phyloP scores from a whole-genome alignment of 1,284 basidiomycete genomes.

The Leccinum griseonigrum region DNA sequence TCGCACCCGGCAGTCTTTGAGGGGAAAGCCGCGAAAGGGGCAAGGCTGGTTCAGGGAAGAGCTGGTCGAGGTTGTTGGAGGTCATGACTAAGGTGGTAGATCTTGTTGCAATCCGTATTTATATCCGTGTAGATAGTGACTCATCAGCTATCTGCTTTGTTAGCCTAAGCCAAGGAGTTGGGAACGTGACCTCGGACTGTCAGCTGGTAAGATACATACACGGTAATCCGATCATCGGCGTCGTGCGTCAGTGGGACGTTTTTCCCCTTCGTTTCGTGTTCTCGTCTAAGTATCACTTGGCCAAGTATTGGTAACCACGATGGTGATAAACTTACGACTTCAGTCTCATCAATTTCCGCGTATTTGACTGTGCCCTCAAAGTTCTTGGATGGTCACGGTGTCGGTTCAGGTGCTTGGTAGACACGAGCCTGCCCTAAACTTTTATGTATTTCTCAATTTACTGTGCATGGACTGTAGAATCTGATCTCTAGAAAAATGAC shows the following conservation, averaged over 20 bases:
- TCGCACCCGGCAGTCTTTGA: slow-evolving; percentile 27
- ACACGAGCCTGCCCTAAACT: neutral
- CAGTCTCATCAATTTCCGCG: too few relatives aligned
- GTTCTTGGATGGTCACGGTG: too few relatives aligned
- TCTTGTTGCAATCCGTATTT: too few relatives aligned
- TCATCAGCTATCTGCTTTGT: too few relatives aligned
- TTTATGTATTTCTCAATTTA: too few relatives aligned
- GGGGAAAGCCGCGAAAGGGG: slow-evolving; percentile 28
- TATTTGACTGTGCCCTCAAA: neutral
- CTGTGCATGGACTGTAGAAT: too few relatives aligned
- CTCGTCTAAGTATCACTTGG: neutral
- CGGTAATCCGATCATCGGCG: neutral
- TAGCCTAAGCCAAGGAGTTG: too few relatives aligned
- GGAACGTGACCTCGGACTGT: too few relatives aligned
- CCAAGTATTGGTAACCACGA: too few relatives aligned
- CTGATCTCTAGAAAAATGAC: neutral
- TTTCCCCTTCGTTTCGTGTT: neutral
- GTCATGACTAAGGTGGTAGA: neutral
- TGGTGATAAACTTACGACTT: neutral
- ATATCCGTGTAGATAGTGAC: too few relatives aligned
- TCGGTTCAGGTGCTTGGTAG: too few relatives aligned
- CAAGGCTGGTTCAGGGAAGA: slow-evolving; percentile 26
- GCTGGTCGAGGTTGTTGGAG: slow-evolving; percentile 10
- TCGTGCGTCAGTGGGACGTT: neutral
- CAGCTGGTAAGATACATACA: too few relatives aligned